Base-by-base conservation (phyloP, 2,329 filamentous ascomycete genomes). In the Xylogone sp. region DNA sequence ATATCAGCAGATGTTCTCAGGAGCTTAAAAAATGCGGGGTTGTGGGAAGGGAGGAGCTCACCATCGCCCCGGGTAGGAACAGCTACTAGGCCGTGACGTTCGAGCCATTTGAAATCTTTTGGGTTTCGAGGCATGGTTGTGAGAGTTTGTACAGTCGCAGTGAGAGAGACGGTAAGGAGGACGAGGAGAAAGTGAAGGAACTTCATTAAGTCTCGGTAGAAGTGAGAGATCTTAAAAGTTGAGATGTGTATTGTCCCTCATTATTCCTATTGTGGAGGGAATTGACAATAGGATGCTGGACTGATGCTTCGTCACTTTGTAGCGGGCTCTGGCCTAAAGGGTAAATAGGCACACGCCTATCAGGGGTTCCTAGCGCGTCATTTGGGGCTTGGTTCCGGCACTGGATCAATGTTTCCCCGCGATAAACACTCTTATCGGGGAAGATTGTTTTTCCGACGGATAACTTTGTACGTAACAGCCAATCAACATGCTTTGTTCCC, bases 201-300 rank as follows among this genome's bases (percentile, higher is more conserved):
- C 46, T 48, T 20, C 46, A 48, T 48, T 29, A 48, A 48, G 46
- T 8, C 12, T 29, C n/a, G 34, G 13, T 18, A 7, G 8, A 18
- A 39, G 13, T 7, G 34, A 5, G 10, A 18, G 10, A 4, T 39
- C 34, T 27, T 45, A 45, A 8, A 21, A 12, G 16, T 24, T 21
- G 43, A 4, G 43, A 5, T 7, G 43, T 6, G 43, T 45, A 39
- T 39, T 39, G 34, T 39, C 10, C 34, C 34, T 39, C 34, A 39
- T 39, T 39, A 16, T 39, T 18, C 34, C 43, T 45, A 19, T 45
- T 45, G n/a, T 21, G 9, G n/a, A 10, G 44, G 44, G n/a, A 31
- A 29, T 19, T 29, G 44, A 29, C 21, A 22, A 45, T 45, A 19
- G 22, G 19, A 45, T 12, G n/a, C 34, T 39, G 34, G 34, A 39